phyloP scores from a whole-genome alignment of 2,329 filamentous ascomycete genomes.

The Colletotrichum chrysophilum region DNA sequence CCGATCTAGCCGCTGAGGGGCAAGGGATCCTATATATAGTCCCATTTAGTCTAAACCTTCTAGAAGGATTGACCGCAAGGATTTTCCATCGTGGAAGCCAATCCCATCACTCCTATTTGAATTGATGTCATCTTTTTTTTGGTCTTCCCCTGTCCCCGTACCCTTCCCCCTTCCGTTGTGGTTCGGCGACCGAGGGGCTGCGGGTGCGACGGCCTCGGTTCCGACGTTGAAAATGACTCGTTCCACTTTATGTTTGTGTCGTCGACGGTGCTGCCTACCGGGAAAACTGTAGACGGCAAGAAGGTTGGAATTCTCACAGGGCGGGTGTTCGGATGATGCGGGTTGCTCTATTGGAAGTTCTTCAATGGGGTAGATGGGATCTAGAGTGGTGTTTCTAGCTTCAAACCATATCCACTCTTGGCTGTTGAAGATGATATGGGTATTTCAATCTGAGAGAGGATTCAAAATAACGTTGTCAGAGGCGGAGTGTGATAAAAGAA shows the following conservation, averaged over 20 bases:
- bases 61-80: not conserved
- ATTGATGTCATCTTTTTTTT: not conserved
- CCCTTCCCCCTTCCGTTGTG: not conserved
- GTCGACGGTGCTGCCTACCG: not conserved
- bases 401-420: not conserved
- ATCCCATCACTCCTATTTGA: not conserved
- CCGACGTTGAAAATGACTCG: not conserved
- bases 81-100: not conserved
- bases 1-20: not conserved
- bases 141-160: not conserved
- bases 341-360: not conserved
- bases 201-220: not conserved
- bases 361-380: fast-evolving
- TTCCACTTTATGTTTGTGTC: not conserved
- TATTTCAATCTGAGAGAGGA: not conserved
- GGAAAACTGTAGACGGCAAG: not conserved
- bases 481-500: not conserved
- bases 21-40: not conserved
- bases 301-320: not conserved
- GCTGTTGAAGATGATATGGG: not conserved
- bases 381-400: not conserved
- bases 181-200: not conserved
- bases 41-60: not conserved
- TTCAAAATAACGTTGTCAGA: not conserved
- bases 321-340: not conserved